Evolutionary conservation across 225 moss, liverwort and hornwort genomes (phyloP).

Genomic region (Physcomitrium patens): DNA sequence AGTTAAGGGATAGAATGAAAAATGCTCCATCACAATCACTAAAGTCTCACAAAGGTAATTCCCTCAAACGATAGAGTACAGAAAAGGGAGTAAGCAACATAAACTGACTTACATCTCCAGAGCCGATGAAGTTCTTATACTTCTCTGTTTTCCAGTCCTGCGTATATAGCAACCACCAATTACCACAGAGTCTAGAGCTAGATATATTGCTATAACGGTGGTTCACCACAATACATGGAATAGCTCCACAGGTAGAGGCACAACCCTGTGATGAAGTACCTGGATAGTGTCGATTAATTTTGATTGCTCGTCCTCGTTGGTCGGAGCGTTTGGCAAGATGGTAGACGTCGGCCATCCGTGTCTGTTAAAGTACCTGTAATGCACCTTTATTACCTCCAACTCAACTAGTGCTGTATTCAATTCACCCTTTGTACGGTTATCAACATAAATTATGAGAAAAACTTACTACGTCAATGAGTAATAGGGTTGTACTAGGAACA

Average conservation of each 20-base stretch:
- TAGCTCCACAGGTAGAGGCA: background rate
- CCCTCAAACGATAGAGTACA: background rate
- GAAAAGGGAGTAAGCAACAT: background rate
- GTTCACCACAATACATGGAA: background rate
- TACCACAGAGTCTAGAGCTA: background rate
- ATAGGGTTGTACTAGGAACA: background rate
- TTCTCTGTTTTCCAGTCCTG: constrained; percentile 97
- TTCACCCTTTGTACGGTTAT: background rate
- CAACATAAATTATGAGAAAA: background rate
- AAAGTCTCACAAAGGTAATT: background rate
- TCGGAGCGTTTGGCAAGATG: constrained; percentile 38
- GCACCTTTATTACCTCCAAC: too few species aligned
- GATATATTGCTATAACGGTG: background rate
- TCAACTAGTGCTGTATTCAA: too few species aligned
- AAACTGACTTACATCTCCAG: constrained; percentile 65
- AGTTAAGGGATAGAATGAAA: background rate
- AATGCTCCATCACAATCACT: background rate
- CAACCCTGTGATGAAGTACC: constrained; percentile 31
- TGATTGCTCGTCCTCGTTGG: constrained; percentile 63
- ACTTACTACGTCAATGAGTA: background rate
- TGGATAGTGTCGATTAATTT: constrained; percentile 79
- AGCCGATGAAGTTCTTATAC: constrained; percentile 75
- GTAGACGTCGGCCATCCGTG: constrained; percentile 93
- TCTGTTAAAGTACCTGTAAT: constrained; percentile 56
- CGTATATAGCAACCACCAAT: constrained; percentile 20